phyloP scores from a whole-genome alignment of 176 grass and related monocot genomes.

The Cenchrus fungigraminus region DNA sequence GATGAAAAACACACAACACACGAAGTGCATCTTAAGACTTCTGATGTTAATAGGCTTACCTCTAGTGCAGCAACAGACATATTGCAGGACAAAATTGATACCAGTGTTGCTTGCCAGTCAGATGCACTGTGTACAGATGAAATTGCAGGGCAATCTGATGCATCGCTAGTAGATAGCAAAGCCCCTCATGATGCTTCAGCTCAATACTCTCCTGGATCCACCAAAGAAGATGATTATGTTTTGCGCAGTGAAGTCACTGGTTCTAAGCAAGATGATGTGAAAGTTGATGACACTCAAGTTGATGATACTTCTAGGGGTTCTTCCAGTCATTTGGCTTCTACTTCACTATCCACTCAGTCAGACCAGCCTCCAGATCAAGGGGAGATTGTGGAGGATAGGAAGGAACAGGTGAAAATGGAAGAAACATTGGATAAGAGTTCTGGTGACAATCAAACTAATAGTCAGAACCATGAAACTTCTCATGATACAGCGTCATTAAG shows the following conservation, averaged over 20 bases:
- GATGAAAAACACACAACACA: conserved; percentile 17
- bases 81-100: conserved; percentile 31
- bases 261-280: conserved; percentile 22
- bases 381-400: conserved; percentile 21
- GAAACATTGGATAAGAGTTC: conserved; percentile 9
- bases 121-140: background rate
- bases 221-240: conserved; percentile 30
- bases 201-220: background rate
- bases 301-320: background rate
- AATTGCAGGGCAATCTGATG: conserved; percentile 1
- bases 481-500: conserved; percentile 3
- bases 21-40: conserved; percentile 18
- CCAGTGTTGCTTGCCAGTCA: conserved; percentile 1
- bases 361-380: conserved; percentile 5
- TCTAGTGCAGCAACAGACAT: background rate
- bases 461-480: conserved; percentile 29
- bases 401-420: conserved; percentile 25
- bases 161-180: conserved; percentile 1
- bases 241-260: conserved; percentile 17
- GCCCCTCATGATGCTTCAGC: background rate
- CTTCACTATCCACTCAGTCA: conserved; percentile 31
- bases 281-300: background rate
- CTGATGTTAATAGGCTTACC: conserved; percentile 31
- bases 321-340: background rate
- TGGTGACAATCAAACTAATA: conserved; percentile 3